These are phyloP conservation scores for Aspergillus affinis DNA, from an alignment of 495 filamentous ascomycete genomes.

Conservation along the genomic window DNA sequence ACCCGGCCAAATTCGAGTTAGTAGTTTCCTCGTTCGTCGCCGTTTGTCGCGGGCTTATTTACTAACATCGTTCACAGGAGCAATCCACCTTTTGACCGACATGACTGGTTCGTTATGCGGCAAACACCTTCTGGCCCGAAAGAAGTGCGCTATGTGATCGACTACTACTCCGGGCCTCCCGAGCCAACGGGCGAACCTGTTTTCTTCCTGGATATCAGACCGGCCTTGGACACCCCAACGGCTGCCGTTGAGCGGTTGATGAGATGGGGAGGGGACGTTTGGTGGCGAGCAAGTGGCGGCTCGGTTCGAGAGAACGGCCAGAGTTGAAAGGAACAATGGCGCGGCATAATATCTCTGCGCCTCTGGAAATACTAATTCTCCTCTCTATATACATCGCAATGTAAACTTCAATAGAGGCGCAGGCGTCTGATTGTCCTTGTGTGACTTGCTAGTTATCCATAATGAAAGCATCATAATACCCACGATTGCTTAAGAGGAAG, in stretches of 20 bases:
- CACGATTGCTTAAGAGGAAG: background rate
- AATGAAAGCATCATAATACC: constrained; percentile 3
- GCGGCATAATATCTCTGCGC: background rate
- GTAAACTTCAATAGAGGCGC: constrained; percentile 13
- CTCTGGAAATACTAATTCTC: background rate
- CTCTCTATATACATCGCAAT: background rate
- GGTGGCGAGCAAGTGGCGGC: constrained; percentile 86
- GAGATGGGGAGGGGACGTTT: constrained; percentile 90
- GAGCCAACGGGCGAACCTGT: constrained; percentile 91
- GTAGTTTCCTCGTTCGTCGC: constrained; percentile 21
- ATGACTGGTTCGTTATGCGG: constrained; percentile 92
- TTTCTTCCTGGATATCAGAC: constrained; percentile 96
- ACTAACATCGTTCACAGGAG: constrained; percentile 40
- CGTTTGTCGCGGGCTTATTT: too few relatives aligned
- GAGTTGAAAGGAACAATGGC: constrained; percentile 11
- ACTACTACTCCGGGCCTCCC: constrained; percentile 88
- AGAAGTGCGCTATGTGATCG: constrained; percentile 94
- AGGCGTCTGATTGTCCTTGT: constrained; percentile 22
- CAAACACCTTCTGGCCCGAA: constrained; percentile 57
- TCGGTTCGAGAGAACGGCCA: constrained; percentile 47
- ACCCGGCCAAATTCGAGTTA: constrained; percentile 75
- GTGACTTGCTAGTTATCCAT: background rate
- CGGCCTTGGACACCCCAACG: constrained; percentile 80
- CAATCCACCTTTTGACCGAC: constrained; percentile 91
- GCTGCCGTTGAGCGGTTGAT: constrained; percentile 79